phyloP scores from a whole-genome alignment of 208 protist genomes.

The Porcisia hertigi region DNA sequence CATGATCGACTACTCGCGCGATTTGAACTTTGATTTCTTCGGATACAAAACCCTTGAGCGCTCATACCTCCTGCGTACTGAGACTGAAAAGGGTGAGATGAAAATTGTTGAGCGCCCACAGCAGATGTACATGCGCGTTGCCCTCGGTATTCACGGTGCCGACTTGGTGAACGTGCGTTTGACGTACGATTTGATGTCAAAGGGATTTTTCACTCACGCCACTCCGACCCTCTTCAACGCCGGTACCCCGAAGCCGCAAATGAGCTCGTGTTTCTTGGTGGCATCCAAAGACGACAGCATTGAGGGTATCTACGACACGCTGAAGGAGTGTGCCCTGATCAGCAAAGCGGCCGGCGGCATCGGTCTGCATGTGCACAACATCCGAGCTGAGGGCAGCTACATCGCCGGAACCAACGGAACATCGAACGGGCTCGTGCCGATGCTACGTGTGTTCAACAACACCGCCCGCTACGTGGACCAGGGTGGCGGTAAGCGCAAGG shows the following conservation, averaged over 20 bases:
- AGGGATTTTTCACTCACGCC: slow-evolving; percentile 97
- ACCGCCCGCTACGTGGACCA: slow-evolving; percentile 99
- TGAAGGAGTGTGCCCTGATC: slow-evolving; percentile 98
- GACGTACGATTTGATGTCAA: slow-evolving; percentile 97
- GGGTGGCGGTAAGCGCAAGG: slow-evolving; percentile 98
- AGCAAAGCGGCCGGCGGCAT: slow-evolving; percentile 98
- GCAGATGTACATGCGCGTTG: slow-evolving; percentile 99
- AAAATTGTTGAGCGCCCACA: slow-evolving; percentile 97
- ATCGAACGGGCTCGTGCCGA: slow-evolving; percentile 98
- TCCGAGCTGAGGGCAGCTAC: slow-evolving; percentile 96
- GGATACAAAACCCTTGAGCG: slow-evolving; percentile 99
- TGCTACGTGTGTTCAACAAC: slow-evolving; percentile 99
- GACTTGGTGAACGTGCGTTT: slow-evolving; percentile 93
- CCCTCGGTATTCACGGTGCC: slow-evolving; percentile 96
- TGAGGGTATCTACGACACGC: slow-evolving; percentile 99
- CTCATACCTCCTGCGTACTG: slow-evolving; percentile 97
- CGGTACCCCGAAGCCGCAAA: slow-evolving; percentile 95
- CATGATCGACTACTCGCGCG: slow-evolving; percentile 94
- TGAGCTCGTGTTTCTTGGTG: slow-evolving; percentile 98
- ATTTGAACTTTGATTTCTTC: slow-evolving; percentile 98
- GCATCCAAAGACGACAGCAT: slow-evolving; percentile 99
- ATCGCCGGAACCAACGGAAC: slow-evolving; percentile 98
- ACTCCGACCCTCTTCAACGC: slow-evolving; percentile 99
- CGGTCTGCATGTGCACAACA: slow-evolving; percentile 97
- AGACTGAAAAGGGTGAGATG: slow-evolving; percentile 62